Evolutionary conservation across 2,329 filamentous ascomycete species (phyloP).

Genomic region (Sclerotinia sclerotiorum): DNA sequence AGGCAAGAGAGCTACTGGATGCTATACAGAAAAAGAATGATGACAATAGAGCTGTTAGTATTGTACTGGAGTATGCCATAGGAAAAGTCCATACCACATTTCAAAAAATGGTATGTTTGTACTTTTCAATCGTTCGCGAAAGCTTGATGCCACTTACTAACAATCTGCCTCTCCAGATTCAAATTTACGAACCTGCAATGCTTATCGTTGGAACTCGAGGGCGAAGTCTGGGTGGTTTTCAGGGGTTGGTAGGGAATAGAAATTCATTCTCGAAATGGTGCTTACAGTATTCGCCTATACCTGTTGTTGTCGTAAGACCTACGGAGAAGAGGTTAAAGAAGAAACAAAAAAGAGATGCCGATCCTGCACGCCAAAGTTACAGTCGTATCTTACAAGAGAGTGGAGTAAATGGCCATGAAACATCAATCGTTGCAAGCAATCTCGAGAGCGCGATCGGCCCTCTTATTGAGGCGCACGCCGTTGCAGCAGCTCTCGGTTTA

Average conservation of each 20-base stretch:
- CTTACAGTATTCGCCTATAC: slow-evolving; percentile 71
- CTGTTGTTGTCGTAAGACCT: slow-evolving; percentile 71
- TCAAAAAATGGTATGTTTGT: slow-evolving; percentile 63
- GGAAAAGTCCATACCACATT: slow-evolving; percentile 72
- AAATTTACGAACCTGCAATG: slow-evolving; percentile 71
- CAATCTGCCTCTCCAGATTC: slow-evolving; percentile 51
- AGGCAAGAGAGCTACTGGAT: slow-evolving; percentile 64
- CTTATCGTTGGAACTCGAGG: slow-evolving; percentile 71
- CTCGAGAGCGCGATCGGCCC: slow-evolving; percentile 41
- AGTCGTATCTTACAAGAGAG: slow-evolving; percentile 64
- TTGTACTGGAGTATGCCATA: slow-evolving; percentile 70
- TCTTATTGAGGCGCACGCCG: slow-evolving; percentile 64
- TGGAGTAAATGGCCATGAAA: slow-evolving; percentile 41
- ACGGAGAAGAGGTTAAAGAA: slow-evolving; percentile 69
- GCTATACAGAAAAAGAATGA: slow-evolving; percentile 68
- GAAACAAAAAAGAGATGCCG: slow-evolving; percentile 65
- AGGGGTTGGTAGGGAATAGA: slow-evolving; percentile 63
- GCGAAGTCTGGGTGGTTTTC: slow-evolving; percentile 66
- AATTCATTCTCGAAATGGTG: slow-evolving; percentile 71
- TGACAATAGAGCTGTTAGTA: slow-evolving; percentile 68
- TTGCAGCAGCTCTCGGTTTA: slow-evolving; percentile 62
- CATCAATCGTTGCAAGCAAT: slow-evolving; percentile 31
- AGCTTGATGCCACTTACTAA: slow-evolving; percentile 23
- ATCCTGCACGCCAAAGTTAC: slow-evolving; percentile 63
- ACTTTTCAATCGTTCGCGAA: neutral